phyloP scores from a whole-genome alignment of 768 basidiomycete species.

The Phylloporus sp. region DNA sequence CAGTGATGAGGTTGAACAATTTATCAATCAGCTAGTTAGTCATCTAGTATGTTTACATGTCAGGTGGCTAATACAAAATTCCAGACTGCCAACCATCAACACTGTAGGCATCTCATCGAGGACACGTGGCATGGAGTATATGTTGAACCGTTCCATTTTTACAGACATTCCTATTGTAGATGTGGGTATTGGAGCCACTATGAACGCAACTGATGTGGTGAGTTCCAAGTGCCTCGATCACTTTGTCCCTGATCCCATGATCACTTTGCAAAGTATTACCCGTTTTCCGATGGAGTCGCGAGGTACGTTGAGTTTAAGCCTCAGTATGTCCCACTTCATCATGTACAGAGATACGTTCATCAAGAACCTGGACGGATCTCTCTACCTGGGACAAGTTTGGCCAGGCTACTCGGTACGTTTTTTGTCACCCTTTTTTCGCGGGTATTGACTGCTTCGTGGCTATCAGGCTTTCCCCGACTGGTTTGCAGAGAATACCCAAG shows the following conservation, averaged over 20 bases:
- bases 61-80: slow-evolving; percentile 1
- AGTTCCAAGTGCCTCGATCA: slow-evolving; percentile 27
- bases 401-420: slow-evolving; percentile 60
- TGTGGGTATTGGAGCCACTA: slow-evolving; percentile 51
- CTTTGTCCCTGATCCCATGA: too few species aligned
- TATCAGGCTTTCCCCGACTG: slow-evolving; percentile 55
- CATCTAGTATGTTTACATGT: neutral
- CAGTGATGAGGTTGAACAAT: slow-evolving; percentile 44
- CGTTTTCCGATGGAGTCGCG: slow-evolving; percentile 59
- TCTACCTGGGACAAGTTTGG: slow-evolving; percentile 75
- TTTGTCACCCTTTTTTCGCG: neutral
- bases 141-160: neutral
- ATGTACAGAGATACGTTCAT: slow-evolving; percentile 57
- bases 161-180: slow-evolving; percentile 69
- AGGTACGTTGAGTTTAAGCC: slow-evolving; percentile 33
- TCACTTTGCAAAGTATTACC: slow-evolving; percentile 48
- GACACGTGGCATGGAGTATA: neutral
- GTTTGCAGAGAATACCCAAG: slow-evolving; percentile 48
- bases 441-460: neutral
- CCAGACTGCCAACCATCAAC: slow-evolving; percentile 27
- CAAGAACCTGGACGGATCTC: slow-evolving; percentile 67
- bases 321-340: neutral
- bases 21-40: slow-evolving; percentile 55
- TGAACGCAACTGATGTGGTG: slow-evolving; percentile 60
- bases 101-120: slow-evolving; percentile 17